Evolutionary conservation across 257 asterid genomes (phyloP), one percentile per base, ranked within the genome.

Genomic region (Anisodus tanguticus): DNA sequence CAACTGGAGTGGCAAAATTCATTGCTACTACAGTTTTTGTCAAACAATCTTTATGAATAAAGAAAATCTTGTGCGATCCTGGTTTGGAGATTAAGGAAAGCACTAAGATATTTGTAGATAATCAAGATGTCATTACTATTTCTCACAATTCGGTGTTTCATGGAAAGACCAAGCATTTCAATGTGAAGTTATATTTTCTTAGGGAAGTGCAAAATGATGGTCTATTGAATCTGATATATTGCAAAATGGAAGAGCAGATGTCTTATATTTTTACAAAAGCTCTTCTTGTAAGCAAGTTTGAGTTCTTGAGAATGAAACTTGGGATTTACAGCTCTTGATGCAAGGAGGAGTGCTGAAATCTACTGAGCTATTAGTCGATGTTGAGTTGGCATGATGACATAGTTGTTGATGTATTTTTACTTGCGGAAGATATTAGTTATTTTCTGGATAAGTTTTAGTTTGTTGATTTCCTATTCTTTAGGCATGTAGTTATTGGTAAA

Each of bases 11-110:
- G 15, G 6, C 16, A 63, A 8, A 84, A 22, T 57, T 67, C n/a
- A 31, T 85, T 35, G 66, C 11, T 15, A 63, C 84, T 17, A 66
- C 55, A 55, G 26, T 4, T 35, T 57, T 1, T 10, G 13, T 59
- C 2, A 80, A 80, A 69, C 82, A 80, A 41, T 76, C 17, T 12
- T 66, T 58, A 5, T 81, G 79, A 58, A 31, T 85, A 6, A 80
- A 81, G n/a, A 81, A 80, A 16, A 2, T 68, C 5, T 45, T 68
- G 1, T 22, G 3, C 2, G 58, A 70, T 80, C 2, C 69, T 4
- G 10, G 35, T 6, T 9, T n/a, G 13, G 53, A 55, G 45, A 12
- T 66, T 6, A 66, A 66, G 10, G 43, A 31, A 11, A 54, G 59
- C 59, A 10, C 59, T 54, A 15, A 54, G 59, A 15, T 54, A 54